Evolutionary conservation across 148 eudicot genomes (phyloP), one percentile per base, ranked within the genome.

Genomic region (Nepenthes mirabilis): DNA sequence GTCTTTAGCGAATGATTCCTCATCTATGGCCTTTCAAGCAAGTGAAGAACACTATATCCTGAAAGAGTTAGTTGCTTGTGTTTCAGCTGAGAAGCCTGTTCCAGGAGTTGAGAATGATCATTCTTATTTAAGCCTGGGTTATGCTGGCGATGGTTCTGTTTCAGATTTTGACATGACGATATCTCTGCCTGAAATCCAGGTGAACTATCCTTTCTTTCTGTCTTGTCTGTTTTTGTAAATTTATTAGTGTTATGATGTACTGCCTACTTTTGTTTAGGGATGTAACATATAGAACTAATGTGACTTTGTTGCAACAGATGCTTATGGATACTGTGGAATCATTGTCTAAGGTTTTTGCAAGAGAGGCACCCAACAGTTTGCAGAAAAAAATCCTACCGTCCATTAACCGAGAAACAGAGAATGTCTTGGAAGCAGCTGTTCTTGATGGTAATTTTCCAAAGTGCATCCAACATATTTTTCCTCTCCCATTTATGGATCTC

Each of bases 111-210:
- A 57, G 60, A 56, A 49, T 65, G n/a, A 45, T 69, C 56, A 77
- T 72, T 47, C n/a, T 57, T 52, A 65, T 55, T 59, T 52, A 67
- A 68, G 64, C 67, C 78, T 72, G 54, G 70, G 74, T 59, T 93
- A 97, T 96, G 71, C 65, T 77, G 99, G 99, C 52, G 66, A 59
- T 67, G 96, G 96, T 59, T 77, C 85, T 77, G 66, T 82, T 69
- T 67, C 86, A 32, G 91, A 91, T 55, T 72, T 86, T 50, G 85
- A 93, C 57, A 33, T 93, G 73, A 82, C 83, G 58, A 62, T 93
- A 48, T 88, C 99, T 33, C 71, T 89, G 52, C 62, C 73, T 65
- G 95, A 93, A 69, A 70, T 93, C 60, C 80, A 89, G 89, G 99
- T 89, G 70, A 64, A 10, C 5, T 35, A 37, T 55, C 9, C 37